Conservation (phyloP, 1,139 yeast species). For the Yamadazyma friedrichii region DNA sequence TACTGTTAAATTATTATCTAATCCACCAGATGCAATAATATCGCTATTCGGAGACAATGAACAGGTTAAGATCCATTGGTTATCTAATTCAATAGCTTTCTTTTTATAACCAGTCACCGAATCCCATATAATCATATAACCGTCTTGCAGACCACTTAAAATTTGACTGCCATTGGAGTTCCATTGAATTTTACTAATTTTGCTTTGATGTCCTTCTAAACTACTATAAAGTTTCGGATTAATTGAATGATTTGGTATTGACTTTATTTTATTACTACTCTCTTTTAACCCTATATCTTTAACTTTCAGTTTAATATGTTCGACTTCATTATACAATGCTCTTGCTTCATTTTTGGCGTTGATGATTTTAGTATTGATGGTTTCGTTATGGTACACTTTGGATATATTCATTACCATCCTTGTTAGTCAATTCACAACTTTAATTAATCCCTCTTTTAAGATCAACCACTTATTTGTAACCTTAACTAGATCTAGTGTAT, state of each 20-base stretch:
- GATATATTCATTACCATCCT: neutral
- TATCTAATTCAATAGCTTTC: constrained; percentile 66
- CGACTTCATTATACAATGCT: constrained; percentile 48
- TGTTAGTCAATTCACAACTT: too few species aligned
- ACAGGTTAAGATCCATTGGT: constrained; percentile 78
- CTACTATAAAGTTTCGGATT: constrained; percentile 38
- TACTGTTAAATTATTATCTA: constrained; percentile 75
- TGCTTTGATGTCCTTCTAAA: constrained; percentile 73
- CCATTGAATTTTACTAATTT: constrained; percentile 72
- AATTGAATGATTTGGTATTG: constrained; percentile 31
- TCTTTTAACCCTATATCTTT: constrained; percentile 48
- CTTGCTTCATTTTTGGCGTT: constrained; percentile 48
- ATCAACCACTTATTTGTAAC: neutral
- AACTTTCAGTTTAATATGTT: constrained; percentile 36
- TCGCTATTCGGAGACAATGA: constrained; percentile 67
- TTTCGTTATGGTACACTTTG: neutral
- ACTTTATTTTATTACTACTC: constrained; percentile 29
- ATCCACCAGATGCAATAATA: constrained; percentile 76
- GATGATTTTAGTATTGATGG: constrained; percentile 4
- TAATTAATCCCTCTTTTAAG: too few species aligned
- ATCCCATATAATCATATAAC: constrained; percentile 84
- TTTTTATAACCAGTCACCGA: constrained; percentile 68
- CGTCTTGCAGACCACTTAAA: constrained; percentile 83
- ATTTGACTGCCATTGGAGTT: constrained; percentile 56
- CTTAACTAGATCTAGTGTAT: too few species aligned